Evolutionary conservation across 257 asterid species (phyloP), one percentile per base, ranked within the genome.

Genomic region (Solanum neorickii): DNA sequence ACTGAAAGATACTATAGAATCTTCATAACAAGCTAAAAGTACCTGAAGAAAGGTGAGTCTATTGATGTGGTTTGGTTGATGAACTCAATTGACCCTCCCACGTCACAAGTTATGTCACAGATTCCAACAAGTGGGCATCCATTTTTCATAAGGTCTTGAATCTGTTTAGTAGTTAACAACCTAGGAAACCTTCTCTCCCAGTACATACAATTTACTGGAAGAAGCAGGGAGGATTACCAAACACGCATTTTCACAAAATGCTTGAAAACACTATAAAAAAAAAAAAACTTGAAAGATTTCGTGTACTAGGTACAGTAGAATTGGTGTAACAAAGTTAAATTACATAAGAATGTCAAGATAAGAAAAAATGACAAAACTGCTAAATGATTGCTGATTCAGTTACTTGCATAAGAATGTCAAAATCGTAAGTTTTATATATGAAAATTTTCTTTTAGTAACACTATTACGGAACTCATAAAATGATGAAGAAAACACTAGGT

Each of bases 31-130:
- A 85, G 29, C 82, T 39, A 83, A 80, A 46, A 33, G 77, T 93
- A 97, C 99, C 98, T 95, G 89, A 95, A 87, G 93, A 97, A 95
- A 92, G 99, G 99, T 52, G 98, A 95, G 92, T 97, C 99, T 23
- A 97, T 93, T 25, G 91, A 89, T 66, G 99, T 95, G 72, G 95
- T 91, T 91, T 91, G 93, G 89, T 93, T 96, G 80, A 97, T 90
- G 89, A 94, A 93, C 92, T 95, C 99, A 52, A 97, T 84, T 5
- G 99, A 97, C 88, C 99, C 99, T 83, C 94, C 98, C 23, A 96
- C 87, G 87, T 96, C 99, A 94, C 99, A 97, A 70, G 98, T 92
- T 89, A 95, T 95, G 90, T 97, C 99, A 80, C 95, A 89, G 89
- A 97, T 92, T 88, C 99, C 99, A 44, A 97, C 92, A 75, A 97